Percentiles rank a stretch among this genome's conserved stretches.
Evolutionary conservation across 192 early-diverging fungal species (phyloP).

Genomic region (Paraglomus brasilianum): DNA sequence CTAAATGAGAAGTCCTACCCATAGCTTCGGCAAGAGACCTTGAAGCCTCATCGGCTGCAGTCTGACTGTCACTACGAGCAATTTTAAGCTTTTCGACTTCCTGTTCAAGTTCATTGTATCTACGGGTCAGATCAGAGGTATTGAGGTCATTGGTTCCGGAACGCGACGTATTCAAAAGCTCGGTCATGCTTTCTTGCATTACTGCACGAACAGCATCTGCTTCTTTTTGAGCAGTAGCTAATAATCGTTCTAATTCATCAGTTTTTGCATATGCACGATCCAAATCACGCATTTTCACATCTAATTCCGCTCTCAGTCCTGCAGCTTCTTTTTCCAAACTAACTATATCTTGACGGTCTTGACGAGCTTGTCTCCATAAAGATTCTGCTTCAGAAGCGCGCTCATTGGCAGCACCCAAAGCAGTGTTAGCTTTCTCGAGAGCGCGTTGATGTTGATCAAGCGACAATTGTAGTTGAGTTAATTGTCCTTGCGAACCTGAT

Average conservation of each 20-base stretch:
- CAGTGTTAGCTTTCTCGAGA: slow-evolving; percentile 44
- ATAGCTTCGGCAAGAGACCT: slow-evolving; percentile 43
- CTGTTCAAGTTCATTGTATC: slow-evolving; percentile 39
- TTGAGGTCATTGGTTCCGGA: slow-evolving; percentile 10
- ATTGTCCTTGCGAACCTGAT: slow-evolving; percentile 31
- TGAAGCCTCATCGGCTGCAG: slow-evolving; percentile 31
- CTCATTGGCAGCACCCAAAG: slow-evolving; percentile 39
- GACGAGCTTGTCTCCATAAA: slow-evolving; percentile 43
- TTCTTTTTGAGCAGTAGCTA: slow-evolving; percentile 43
- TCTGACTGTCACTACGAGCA: slow-evolving; percentile 35
- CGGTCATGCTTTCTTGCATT: slow-evolving; percentile 46
- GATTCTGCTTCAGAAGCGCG: slow-evolving; percentile 42
- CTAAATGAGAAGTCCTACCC: slow-evolving; percentile 47
- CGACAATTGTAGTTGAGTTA: slow-evolving; percentile 37
- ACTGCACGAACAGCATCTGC: slow-evolving; percentile 38
- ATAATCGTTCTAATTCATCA: slow-evolving; percentile 41
- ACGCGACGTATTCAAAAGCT: slow-evolving; percentile 34
- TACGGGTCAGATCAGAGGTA: slow-evolving; percentile 16
- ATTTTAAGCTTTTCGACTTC: slow-evolving; percentile 37
- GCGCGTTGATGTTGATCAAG: slow-evolving; percentile 47
- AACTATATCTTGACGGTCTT: slow-evolving; percentile 42
- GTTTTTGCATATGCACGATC: slow-evolving; percentile 41
- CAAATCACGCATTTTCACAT: slow-evolving; percentile 38
- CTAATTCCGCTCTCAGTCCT: slow-evolving; percentile 36
- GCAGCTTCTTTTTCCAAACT: slow-evolving; percentile 37